Evolutionary conservation across 1,139 yeast species (phyloP).

Genomic region (Casaregolazyma lundiana): DNA sequence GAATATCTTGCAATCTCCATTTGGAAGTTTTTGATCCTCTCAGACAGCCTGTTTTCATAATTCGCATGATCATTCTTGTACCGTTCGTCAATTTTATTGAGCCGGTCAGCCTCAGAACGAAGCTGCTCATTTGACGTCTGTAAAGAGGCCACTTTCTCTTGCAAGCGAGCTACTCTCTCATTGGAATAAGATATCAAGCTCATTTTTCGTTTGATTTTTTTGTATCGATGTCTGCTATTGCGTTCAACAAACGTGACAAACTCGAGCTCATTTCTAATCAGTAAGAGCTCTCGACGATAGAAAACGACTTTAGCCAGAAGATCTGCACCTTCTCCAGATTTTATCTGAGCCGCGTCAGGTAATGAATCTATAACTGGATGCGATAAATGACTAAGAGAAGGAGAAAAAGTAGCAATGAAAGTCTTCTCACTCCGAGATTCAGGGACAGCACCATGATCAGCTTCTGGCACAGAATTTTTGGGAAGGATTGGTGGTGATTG

Average conservation of each 20-base stretch:
- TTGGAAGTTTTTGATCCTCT: constrained; percentile 32
- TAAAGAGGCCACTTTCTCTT: constrained; percentile 27
- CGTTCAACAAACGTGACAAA: constrained; percentile 54
- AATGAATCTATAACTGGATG: background rate
- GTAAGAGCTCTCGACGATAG: constrained; percentile 55
- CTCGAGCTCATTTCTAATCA: constrained; percentile 59
- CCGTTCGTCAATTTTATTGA: constrained; percentile 27
- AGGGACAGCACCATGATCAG: too few relatives aligned
- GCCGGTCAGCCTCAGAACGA: constrained; percentile 27
- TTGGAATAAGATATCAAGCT: constrained; percentile 32
- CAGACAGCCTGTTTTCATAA: constrained; percentile 33
- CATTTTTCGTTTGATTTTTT: constrained; percentile 38
- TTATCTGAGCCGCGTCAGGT: background rate
- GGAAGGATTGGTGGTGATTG: too few relatives aligned
- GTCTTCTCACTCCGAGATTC: too few relatives aligned
- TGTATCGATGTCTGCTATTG: constrained; percentile 46
- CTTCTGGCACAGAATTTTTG: too few relatives aligned
- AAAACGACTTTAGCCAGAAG: constrained; percentile 32
- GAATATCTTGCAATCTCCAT: constrained; percentile 29
- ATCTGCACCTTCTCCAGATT: constrained; percentile 7
- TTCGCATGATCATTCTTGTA: constrained; percentile 32
- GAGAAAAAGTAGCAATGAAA: too few relatives aligned
- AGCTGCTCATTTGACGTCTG: constrained; percentile 28
- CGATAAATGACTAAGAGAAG: background rate
- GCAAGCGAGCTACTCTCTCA: constrained; percentile 29